Evolutionary conservation across 2,329 filamentous ascomycete genomes (phyloP), one percentile per base, ranked within the genome.

Genomic region (Elsinoe australis): DNA sequence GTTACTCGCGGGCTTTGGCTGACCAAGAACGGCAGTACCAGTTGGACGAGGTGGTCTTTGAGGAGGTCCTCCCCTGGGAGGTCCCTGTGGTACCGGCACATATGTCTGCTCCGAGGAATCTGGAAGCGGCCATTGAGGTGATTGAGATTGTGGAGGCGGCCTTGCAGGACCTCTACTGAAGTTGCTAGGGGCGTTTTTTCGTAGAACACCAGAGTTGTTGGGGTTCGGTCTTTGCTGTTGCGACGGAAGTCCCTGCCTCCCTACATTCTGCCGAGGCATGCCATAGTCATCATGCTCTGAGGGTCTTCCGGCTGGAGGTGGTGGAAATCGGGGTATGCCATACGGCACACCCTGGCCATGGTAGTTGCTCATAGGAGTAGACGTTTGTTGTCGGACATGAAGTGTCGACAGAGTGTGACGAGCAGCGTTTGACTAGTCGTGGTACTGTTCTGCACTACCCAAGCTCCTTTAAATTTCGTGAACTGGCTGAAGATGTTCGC

Each of bases 311-410:
- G 34, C 19, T 15, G 45, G 45, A 26, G 45, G 45, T 21, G 45
- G 45, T 15, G 45, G 33, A 15, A 36, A 36, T n/a, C 22, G 19
- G 28, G 45, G 45, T 28, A 48, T 48, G 33, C 45, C 45, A 48
- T 48, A 48, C 5, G 45, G 45, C 45, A 48, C 33, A 29, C 34
- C 45, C 18, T 48, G 45, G 32, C 45, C 45, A 33, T 48, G 33
- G 17, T 31, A 34, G 21, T 48, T 48, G 33, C 45, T 48, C 45
- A 48, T 48, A 33, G 29, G 26, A 32, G n/a, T n/a, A 10, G 3
- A 4, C 8, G 14, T 21, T 12, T 15, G 17, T 44, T 10, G n/a
- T 7, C 31, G 21, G 39, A 44, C 39, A 44, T 44, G 39, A 18
- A 12, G 6, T 29, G 26, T 7, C 12, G 21, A 29, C 14, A 12